phyloP scores from a whole-genome alignment of 805 yeast genomes.

The Ogataea angusta region DNA sequence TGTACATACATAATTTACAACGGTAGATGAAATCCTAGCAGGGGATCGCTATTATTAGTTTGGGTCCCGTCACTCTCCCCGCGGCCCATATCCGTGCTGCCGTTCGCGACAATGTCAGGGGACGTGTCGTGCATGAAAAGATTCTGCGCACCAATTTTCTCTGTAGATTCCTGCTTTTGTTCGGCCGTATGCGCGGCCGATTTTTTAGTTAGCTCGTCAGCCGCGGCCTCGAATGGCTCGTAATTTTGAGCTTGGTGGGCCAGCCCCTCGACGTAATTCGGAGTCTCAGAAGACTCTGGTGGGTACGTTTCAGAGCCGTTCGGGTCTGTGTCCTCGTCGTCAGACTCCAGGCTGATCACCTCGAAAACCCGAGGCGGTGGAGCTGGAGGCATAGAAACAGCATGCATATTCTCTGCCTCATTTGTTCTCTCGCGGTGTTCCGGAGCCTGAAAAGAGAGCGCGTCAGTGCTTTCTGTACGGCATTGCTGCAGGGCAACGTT shows the following conservation, averaged over 20 bases:
- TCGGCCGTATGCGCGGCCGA: too few species aligned
- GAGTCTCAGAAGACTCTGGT: too few species aligned
- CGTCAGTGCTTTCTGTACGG: too few species aligned
- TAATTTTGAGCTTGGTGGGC: too few species aligned
- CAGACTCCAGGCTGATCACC: slow-evolving; percentile 10
- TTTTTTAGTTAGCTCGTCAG: too few species aligned
- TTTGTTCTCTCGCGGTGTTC: too few species aligned
- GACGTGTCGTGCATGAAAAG: neutral
- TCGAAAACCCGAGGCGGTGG: neutral
- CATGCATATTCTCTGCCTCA: neutral
- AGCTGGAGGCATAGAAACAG: neutral
- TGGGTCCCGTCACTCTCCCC: neutral
- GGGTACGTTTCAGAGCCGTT: neutral
- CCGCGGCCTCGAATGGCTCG: too few species aligned
- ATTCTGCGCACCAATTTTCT: neutral
- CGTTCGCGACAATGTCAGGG: neutral
- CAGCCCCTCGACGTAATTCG: too few species aligned
- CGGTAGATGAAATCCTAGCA: slow-evolving; percentile 17
- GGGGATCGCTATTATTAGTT: slow-evolving; percentile 2
- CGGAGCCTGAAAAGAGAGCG: too few species aligned
- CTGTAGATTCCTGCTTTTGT: neutral
- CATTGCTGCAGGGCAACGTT: too few species aligned
- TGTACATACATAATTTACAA: slow-evolving; percentile 3
- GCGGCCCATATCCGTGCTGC: neutral
- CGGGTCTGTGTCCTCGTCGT: slow-evolving; percentile 1